Evolutionary conservation across 371 early-diverging fungal genomes (phyloP).

Genomic region (Circinella umbellata): DNA sequence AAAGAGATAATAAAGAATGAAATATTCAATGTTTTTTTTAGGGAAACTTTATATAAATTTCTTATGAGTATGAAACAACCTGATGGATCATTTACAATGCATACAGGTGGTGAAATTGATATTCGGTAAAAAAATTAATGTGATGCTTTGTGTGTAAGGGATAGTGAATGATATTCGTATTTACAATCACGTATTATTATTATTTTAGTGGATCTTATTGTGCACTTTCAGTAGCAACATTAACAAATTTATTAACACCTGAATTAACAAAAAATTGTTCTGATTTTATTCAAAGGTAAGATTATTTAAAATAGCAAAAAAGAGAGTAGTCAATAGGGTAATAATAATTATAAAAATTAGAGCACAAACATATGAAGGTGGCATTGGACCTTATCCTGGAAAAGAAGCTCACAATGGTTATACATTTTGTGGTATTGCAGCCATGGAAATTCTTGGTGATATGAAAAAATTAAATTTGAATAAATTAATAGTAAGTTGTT

Average conservation of each 20-base stretch:
- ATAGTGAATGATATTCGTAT: too few species aligned
- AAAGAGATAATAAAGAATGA: too few species aligned
- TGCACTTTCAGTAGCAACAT: conserved; percentile 78
- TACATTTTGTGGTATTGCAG: conserved; percentile 93
- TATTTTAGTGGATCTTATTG: conserved; percentile 84
- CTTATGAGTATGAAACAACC: conserved; percentile 83
- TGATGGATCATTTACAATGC: conserved; percentile 93
- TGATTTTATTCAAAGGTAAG: conserved; percentile 68
- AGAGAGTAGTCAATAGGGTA: too few species aligned
- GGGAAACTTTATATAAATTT: conserved; percentile 70
- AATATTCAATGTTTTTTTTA: conserved; percentile 19
- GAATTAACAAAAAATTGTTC: conserved; percentile 75
- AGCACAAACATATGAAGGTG: conserved; percentile 96
- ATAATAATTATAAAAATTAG: background rate
- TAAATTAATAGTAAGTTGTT: conserved; percentile 61
- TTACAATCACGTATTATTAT: too few species aligned
- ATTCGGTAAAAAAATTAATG: conserved; percentile 70
- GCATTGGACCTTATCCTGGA: conserved; percentile 86
- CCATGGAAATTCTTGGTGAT: conserved; percentile 78
- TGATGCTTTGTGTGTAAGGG: too few species aligned
- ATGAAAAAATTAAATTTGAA: conserved; percentile 65
- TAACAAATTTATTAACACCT: conserved; percentile 81
- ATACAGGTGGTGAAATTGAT: conserved; percentile 93
- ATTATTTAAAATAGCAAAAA: background rate
- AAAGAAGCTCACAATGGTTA: conserved; percentile 98